A percentile compares a stretch with the other conserved stretches of the same genome.
These are phyloP conservation scores for Gnomoniopsis sp. DNA, from an alignment of 2,329 filamentous ascomycete species.

Conservation along the genomic window DNA sequence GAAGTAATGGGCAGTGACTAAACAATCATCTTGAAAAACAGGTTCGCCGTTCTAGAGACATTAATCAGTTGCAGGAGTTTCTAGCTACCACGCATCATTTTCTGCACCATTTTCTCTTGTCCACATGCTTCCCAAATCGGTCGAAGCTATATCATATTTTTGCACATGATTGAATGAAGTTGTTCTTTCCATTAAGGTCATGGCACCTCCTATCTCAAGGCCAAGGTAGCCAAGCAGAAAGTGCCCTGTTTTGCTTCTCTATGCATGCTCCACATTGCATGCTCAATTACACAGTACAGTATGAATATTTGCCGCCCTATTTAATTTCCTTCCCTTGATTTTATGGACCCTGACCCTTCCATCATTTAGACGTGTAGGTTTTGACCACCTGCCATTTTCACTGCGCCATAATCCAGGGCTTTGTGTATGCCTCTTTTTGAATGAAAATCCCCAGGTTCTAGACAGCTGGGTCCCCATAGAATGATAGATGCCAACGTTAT, in stretches of 20 bases:
- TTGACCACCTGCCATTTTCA: neutral
- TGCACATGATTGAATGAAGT: neutral
- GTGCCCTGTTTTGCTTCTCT: neutral
- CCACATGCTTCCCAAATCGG: too few species aligned
- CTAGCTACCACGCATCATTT: too few species aligned
- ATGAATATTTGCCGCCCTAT: neutral
- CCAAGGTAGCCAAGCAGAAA: neutral
- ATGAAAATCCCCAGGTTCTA: too few species aligned
- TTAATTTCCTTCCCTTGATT: neutral
- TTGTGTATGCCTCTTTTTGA: neutral
- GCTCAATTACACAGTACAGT: neutral
- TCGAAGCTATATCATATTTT: too few species aligned
- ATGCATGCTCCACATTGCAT: neutral
- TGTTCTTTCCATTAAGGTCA: neutral
- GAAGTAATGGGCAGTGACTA: neutral
- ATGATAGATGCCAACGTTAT: too few species aligned
- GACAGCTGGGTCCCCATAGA: too few species aligned
- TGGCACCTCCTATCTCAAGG: neutral
- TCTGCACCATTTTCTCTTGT: too few species aligned
- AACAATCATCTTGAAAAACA: neutral
- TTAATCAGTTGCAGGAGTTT: too few species aligned
- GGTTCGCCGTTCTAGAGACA: too few species aligned
- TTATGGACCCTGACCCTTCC: neutral
- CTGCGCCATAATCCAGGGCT: neutral
- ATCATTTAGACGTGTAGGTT: neutral